Evolutionary conservation across 2,329 filamentous ascomycete genomes (phyloP), one percentile per base, ranked within the genome.

Genomic region (Penicillium aurantiogriseum): DNA sequence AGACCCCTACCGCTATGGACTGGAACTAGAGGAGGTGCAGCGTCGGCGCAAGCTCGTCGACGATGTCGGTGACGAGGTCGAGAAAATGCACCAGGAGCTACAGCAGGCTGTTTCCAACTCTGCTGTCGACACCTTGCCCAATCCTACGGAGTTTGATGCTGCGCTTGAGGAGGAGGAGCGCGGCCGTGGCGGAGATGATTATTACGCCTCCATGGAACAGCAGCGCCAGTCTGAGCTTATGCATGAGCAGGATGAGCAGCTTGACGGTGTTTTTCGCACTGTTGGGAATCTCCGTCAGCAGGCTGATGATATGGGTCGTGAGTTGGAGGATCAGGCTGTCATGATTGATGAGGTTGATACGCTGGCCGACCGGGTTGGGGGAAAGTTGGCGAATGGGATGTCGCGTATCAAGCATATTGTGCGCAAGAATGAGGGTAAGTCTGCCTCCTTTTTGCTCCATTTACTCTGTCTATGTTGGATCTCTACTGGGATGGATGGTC

Each of bases 221-320:
- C 88, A 94, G 77, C 86, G 95, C 72, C 95, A 99, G 79, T 74
- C 89, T 71, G 85, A 92, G 76, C 89, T 99, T 76, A 92, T 99
- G 89, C 85, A 88, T 64, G 91, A 97, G 75, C 94, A 99, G 80
- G 94, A 99, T 72, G 83, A 92, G 77, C 89, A 94, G 67, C 82
- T 99, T 2, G 93, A 97, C 71, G 90, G 90, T 17, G 93, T 99
- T 46, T 96, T 95, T 72, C 85, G 88, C 64, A 97, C 93, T 1
- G 94, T 99, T 25, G 93, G 92, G 2, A 97, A 92, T 71, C 77
- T 99, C 71, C 82, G 93, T 55, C 83, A 89, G 71, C 94, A 97
- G 81, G 95, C 94, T 2, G 88, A 95, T 75, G 90, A 92, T 67
- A 99, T 99, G 93, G 93, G 94, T 1, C 82, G 93, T 56, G 94